These are phyloP conservation scores for Trifolium fragiferum DNA, from an alignment of 306 rosid species.

Conservation along the genomic window DNA sequence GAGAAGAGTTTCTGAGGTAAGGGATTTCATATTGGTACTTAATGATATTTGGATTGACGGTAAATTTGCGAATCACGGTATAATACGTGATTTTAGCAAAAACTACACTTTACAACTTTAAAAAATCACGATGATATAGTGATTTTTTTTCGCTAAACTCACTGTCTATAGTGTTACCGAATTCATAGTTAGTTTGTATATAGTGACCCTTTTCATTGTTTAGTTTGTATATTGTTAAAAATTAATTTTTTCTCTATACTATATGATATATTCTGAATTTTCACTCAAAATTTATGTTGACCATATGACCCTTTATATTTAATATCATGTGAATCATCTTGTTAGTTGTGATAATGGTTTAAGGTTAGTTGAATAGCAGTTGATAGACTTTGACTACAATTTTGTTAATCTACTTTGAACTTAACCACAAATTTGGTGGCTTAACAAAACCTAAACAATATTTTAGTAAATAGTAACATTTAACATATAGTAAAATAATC, in stretches of 20 bases:
- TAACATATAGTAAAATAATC: conserved; percentile 1
- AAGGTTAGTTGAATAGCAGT: conserved; percentile 41
- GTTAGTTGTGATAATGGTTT: conserved; percentile 25
- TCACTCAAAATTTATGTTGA: conserved; percentile 31
- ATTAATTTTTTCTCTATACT: neutral
- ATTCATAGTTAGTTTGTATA: conserved; percentile 34
- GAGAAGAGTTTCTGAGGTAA: conserved; percentile 94
- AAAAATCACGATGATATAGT: no score
- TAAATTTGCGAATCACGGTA: neutral
- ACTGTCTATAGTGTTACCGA: neutral
- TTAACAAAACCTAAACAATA: conserved; percentile 33
- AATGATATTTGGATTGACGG: neutral
- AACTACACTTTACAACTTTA: neutral
- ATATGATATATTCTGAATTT: conserved; percentile 29
- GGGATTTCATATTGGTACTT: neutral
- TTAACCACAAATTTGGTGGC: conserved; percentile 28
- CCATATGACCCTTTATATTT: conserved; percentile 20
- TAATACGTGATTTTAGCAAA: neutral
- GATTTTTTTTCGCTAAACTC: neutral
- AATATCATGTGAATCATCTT: conserved; percentile 35
- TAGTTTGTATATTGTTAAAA: neutral
- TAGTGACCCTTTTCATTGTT: conserved; percentile 5
- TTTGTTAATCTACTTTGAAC: conserved; percentile 32
- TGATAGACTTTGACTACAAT: conserved; percentile 42
- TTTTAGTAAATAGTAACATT: conserved; percentile 7